Evolutionary conservation across 2,329 filamentous ascomycete genomes (phyloP).

Genomic region (Neofusicoccum laricinum): DNA sequence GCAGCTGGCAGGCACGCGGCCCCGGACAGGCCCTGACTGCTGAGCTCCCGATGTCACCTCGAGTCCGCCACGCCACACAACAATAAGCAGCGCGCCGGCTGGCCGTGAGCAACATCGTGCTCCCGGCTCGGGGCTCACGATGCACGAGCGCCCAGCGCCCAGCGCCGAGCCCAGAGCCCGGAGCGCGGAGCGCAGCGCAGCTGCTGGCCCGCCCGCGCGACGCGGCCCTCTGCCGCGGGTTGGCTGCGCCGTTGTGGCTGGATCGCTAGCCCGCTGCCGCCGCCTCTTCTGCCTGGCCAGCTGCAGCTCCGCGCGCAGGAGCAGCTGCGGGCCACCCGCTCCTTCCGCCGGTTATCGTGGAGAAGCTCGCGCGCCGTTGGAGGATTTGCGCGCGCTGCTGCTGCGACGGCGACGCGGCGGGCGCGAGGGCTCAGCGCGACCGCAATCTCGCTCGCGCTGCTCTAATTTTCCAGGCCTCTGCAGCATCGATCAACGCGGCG

Average conservation of each 20-base stretch:
- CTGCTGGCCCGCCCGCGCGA: neutral
- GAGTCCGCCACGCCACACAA: neutral
- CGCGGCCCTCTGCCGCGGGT: neutral
- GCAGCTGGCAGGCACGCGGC: neutral
- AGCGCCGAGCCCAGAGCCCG: no score
- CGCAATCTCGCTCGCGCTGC: neutral
- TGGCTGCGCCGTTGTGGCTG: conserved; percentile 12
- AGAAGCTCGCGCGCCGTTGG: neutral
- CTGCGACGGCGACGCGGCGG: neutral
- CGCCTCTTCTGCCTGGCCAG: conserved; percentile 2
- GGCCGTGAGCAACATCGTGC: neutral
- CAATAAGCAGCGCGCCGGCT: neutral
- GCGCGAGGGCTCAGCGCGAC: neutral
- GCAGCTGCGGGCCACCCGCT: neutral
- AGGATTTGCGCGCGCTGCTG: no score
- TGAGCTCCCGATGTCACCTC: neutral
- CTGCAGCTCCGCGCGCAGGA: neutral
- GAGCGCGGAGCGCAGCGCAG: neutral
- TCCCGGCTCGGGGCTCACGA: neutral
- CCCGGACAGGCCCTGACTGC: no score
- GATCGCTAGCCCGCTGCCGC: neutral
- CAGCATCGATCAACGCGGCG: neutral
- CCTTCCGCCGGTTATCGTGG: neutral
- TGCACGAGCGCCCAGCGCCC: neutral
- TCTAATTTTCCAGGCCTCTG: neutral